These are phyloP conservation scores for apple (Malus domestica) DNA, from an alignment of 306 rosid genomes.

Conservation along the genomic window ASM211411v1 NC_041796.1:2410001-2410500, in stretches of 20 bases:
- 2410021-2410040: neutral
- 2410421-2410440: no score
- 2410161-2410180: neutral
- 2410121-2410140: neutral
- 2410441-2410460: no score
- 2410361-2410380: fast-evolving
- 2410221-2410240: neutral
- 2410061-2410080: no score
- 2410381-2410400: neutral
- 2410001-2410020: neutral
- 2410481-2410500: no score
- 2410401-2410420: neutral
- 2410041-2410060: neutral
- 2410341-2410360: neutral
- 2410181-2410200: neutral
- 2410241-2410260: neutral
- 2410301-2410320: neutral
- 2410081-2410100: neutral
- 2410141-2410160: neutral
- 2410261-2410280: neutral
- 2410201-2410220: neutral
- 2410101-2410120: neutral
- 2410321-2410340: no score
- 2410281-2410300: neutral
- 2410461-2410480: neutral